Conservation (phyloP, 768 basidiomycete genomes). For the Boletus barrowsii region DNA sequence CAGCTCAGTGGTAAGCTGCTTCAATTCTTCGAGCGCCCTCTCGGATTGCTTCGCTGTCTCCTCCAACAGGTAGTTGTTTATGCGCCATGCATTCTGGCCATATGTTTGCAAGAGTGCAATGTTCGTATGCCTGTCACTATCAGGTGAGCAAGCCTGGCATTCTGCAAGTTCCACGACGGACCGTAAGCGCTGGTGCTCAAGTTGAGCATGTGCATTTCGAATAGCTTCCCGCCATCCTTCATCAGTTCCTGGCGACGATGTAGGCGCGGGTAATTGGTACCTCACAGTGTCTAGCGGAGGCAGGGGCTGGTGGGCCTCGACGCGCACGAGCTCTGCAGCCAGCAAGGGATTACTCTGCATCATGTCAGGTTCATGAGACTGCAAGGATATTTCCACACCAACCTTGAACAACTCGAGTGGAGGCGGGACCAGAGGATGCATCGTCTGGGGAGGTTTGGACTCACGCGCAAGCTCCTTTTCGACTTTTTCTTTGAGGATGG, state of each 20-base stretch:
- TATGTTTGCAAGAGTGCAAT: conserved; percentile 79
- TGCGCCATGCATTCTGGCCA: conserved; percentile 87
- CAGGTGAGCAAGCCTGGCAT: conserved; percentile 1
- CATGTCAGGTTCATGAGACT: background rate
- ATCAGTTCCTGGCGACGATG: conserved; percentile 58
- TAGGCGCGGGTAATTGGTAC: conserved; percentile 72
- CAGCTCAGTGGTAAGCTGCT: conserved; percentile 75
- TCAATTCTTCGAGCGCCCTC: conserved; percentile 69
- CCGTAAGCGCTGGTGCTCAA: conserved; percentile 85
- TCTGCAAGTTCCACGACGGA: conserved; percentile 29
- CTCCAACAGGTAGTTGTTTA: conserved; percentile 87
- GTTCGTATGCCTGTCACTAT: conserved; percentile 67
- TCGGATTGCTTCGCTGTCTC: conserved; percentile 71
- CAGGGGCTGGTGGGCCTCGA: conserved; percentile 65
- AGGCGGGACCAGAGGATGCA: conserved; percentile 74
- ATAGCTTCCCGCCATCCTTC: conserved; percentile 75
- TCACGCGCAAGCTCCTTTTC: conserved; percentile 75
- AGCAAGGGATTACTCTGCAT: conserved; percentile 65
- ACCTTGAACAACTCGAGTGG: conserved; percentile 66
- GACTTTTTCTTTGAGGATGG: conserved; percentile 69
- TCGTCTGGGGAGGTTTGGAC: conserved; percentile 51
- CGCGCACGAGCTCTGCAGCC: conserved; percentile 69
- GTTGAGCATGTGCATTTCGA: conserved; percentile 74
- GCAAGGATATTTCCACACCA: conserved; percentile 21
- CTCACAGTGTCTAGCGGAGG: conserved; percentile 67